Percentiles rank a stretch among this genome's conserved stretches.
These are phyloP conservation scores for Pleodorina starrii DNA, from an alignment of 139 green algal genomes.

Conservation along the genomic window DNA sequence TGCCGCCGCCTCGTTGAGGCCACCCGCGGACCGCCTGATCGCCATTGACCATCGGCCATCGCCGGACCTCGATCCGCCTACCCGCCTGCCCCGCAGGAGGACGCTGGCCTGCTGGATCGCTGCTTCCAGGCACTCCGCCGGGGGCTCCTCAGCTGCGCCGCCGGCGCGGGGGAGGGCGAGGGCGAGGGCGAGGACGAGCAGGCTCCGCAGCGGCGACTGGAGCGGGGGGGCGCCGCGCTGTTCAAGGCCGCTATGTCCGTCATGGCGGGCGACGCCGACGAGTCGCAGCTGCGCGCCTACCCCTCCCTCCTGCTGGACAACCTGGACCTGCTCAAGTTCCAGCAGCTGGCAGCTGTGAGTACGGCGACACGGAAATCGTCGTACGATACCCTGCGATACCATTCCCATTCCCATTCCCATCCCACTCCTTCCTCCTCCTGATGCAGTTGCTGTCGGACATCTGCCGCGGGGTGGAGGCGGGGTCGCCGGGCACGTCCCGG, in stretches of 20 bases:
- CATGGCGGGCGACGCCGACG: not conserved
- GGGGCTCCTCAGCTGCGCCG: not conserved
- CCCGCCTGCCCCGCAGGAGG: not conserved
- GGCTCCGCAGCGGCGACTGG: not conserved
- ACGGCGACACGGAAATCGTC: no score
- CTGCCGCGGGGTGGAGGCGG: not conserved
- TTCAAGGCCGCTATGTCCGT: not conserved
- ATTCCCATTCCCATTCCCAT: no score
- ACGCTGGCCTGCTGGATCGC: not conserved
- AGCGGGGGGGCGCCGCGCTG: not conserved
- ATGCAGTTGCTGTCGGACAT: conserved; percentile 10
- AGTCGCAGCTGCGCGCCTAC: not conserved
- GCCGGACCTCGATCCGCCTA: no score
- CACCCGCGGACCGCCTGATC: no score
- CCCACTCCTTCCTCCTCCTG: not conserved
- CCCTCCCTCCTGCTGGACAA: conserved; percentile 23
- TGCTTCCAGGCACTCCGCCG: conserved; percentile 8
- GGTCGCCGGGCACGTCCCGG: not conserved
- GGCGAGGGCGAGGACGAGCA: not conserved
- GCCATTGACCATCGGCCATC: no score
- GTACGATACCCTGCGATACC: no score
- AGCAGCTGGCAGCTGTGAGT: not conserved
- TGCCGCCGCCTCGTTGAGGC: no score
- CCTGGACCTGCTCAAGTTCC: conserved; percentile 16
- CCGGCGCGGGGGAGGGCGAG: not conserved